phyloP scores from a whole-genome alignment of 768 basidiomycete genomes.

The Mycena capillaripes region DNA sequence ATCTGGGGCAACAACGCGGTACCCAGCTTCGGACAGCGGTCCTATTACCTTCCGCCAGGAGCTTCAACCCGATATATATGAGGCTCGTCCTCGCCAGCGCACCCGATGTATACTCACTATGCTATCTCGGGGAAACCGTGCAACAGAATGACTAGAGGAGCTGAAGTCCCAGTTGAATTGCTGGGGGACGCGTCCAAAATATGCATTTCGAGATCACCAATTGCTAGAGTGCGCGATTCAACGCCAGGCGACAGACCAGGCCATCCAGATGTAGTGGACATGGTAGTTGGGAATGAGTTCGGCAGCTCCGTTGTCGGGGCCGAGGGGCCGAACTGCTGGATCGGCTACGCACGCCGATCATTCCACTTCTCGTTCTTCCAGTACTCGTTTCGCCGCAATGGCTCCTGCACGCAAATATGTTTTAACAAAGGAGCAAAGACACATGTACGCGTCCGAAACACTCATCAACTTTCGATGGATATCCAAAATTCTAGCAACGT shows the following conservation, averaged over 20 bases:
- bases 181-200: conserved; percentile 62
- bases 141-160: conserved; percentile 68
- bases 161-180: conserved; percentile 20
- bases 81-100: not conserved
- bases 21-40: conserved; percentile 65
- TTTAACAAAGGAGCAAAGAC: conserved; percentile 58
- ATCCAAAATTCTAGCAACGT: conserved; percentile 60
- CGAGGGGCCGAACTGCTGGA: no score
- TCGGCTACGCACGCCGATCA: no score
- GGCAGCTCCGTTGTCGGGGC: no score
- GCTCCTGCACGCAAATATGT: conserved; percentile 14
- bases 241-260: conserved; percentile 18
- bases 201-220: conserved; percentile 66
- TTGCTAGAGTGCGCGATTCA: conserved; percentile 53
- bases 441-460: conserved; percentile 67
- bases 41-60: conserved; percentile 74
- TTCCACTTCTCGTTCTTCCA: not conserved
- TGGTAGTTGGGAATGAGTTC: not conserved
- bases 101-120: conserved; percentile 44
- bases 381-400: conserved; percentile 1
- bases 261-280: conserved; percentile 10
- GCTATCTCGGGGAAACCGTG: conserved; percentile 80
- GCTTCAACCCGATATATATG: conserved; percentile 14
- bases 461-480: conserved; percentile 71
- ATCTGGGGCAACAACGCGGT: conserved; percentile 75